A percentile compares a stretch with the other conserved stretches of the same genome.
Conservation (phyloP, 129 eudicot genomes). For the Centrapalus pauciflorus region DNA sequence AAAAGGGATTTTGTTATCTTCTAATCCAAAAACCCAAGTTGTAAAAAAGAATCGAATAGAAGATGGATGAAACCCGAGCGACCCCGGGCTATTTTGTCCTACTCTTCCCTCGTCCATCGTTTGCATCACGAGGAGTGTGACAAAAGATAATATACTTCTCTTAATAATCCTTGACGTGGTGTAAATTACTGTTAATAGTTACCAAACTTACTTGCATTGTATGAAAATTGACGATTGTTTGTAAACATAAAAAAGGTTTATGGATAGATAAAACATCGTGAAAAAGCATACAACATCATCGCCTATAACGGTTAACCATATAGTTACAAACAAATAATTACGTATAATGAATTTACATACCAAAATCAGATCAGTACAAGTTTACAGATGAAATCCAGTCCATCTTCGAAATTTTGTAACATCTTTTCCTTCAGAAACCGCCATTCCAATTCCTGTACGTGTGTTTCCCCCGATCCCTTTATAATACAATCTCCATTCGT, state of each 20-base stretch:
- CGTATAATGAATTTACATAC: conserved; percentile 12
- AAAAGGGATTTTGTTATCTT: not conserved
- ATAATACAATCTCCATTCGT: conserved; percentile 91
- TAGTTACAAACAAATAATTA: conserved; percentile 14
- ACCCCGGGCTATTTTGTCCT: conserved; percentile 45
- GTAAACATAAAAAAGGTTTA: no score
- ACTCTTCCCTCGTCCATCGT: conserved; percentile 52
- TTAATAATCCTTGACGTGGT: conserved; percentile 62
- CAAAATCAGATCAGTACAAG: not conserved
- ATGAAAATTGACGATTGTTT: no score
- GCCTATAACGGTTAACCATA: conserved; percentile 2
- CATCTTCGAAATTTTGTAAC: conserved; percentile 47
- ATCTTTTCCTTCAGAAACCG: conserved; percentile 60
- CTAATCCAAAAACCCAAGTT: not conserved
- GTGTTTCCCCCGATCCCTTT: conserved; percentile 63
- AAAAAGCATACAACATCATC: not conserved
- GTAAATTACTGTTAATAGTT: not conserved
- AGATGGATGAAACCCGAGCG: conserved; percentile 31
- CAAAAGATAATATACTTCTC: conserved; percentile 34
- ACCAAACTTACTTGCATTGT: no score
- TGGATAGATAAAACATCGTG: no score
- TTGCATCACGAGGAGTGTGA: conserved; percentile 43
- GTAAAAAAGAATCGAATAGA: not conserved
- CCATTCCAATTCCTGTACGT: conserved; percentile 72
- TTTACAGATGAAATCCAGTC: conserved; percentile 58